Conservation (phyloP, 106 monocot genomes). For the Acanthochlamys bracteata region DNA sequence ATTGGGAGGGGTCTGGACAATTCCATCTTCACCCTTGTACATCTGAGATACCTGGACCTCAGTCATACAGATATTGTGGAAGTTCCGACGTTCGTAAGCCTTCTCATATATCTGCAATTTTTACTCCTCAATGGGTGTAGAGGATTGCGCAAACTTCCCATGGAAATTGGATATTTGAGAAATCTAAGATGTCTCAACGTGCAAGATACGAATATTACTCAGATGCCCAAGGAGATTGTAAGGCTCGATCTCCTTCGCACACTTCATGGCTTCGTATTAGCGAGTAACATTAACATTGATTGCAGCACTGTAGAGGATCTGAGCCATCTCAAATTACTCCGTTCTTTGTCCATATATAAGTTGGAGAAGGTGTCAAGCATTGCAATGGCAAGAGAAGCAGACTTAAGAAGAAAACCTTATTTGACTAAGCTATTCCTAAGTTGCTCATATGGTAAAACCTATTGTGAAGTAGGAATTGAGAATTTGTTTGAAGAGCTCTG, state of each 20-base stretch:
- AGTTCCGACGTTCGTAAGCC: conserved; percentile 13
- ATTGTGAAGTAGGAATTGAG: not conserved
- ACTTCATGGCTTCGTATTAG: conserved; percentile 4
- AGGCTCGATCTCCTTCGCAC: not conserved
- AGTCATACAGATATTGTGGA: not conserved
- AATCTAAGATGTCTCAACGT: conserved; percentile 6
- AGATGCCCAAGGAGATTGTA: conserved; percentile 14
- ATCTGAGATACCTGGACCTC: conserved; percentile 15
- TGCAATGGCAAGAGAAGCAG: not conserved
- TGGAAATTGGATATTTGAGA: not conserved
- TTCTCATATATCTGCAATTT: conserved; percentile 15
- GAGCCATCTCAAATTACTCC: conserved; percentile 1
- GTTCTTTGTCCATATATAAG: not conserved
- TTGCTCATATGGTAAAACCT: not conserved
- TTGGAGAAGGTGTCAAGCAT: conserved; percentile 6
- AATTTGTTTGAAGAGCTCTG: conserved; percentile 18
- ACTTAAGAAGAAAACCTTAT: not conserved
- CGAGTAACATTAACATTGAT: not conserved
- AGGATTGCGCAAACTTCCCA: conserved; percentile 1
- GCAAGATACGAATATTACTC: not conserved
- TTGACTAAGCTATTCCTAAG: not conserved
- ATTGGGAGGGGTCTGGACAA: conserved; percentile 10
- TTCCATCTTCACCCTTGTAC: conserved; percentile 5
- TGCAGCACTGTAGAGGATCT: conserved; percentile 12
- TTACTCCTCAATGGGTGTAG: not conserved